Evolutionary conservation across 225 moss, liverwort and hornwort genomes (phyloP).

Genomic region (Pseudoscleropodium purum): DNA sequence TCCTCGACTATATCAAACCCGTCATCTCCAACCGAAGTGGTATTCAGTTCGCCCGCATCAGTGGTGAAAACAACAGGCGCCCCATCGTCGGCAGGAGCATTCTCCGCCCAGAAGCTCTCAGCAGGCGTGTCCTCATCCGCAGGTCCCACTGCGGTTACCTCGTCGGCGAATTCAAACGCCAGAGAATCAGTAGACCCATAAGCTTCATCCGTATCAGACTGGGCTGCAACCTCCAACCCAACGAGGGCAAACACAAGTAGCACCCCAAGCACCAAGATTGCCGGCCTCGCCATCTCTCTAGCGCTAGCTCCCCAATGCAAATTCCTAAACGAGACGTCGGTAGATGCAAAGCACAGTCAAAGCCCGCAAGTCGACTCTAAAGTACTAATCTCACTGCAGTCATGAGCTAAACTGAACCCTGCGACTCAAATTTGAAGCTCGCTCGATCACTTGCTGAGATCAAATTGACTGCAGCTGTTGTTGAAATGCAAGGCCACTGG

Average conservation of each 20-base stretch:
- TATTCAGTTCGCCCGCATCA: not conserved
- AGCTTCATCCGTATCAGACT: not conserved
- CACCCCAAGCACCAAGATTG: not conserved
- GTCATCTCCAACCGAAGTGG: not conserved
- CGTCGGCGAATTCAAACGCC: not conserved
- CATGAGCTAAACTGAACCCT: not conserved
- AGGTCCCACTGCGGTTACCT: not conserved
- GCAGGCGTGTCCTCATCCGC: not conserved
- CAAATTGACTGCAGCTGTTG: not conserved
- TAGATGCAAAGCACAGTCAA: no score
- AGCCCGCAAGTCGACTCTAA: not conserved
- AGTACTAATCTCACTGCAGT: not conserved
- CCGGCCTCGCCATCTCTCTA: not conserved
- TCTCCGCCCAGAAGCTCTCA: not conserved
- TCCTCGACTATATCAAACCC: conserved; percentile 13
- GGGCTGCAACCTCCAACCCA: not conserved
- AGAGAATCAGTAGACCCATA: not conserved
- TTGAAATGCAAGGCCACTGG: not conserved
- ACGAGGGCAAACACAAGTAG: not conserved
- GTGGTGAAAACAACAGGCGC: not conserved
- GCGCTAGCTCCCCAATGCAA: not conserved
- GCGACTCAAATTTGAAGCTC: not conserved
- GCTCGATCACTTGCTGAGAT: not conserved
- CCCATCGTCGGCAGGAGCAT: not conserved
- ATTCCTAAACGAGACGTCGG: no score